Percentiles rank a stretch among this genome's conserved stretches.
Conservation (phyloP, 2,329 filamentous ascomycete species). For the Trichophyton simii region DNA sequence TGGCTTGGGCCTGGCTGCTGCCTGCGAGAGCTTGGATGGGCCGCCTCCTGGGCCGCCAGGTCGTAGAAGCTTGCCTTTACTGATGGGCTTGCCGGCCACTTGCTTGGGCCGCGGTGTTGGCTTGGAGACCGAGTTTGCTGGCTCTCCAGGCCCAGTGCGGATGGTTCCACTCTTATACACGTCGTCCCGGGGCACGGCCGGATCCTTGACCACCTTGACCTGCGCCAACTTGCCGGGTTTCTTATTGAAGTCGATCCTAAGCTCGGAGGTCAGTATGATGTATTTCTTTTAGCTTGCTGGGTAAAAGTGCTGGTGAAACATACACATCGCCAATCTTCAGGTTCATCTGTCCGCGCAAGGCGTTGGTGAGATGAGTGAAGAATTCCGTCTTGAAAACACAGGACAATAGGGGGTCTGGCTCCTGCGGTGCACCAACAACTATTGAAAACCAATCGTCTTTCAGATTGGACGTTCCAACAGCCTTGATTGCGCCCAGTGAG, state of each 20-base stretch:
- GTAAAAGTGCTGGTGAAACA: conserved; percentile 17
- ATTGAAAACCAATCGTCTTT: conserved; percentile 97
- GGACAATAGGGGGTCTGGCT: conserved; percentile 83
- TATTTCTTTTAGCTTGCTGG: background rate
- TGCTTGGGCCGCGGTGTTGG: conserved; percentile 81
- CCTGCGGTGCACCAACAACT: conserved; percentile 76
- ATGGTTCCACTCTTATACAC: conserved; percentile 88
- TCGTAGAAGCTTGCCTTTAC: conserved; percentile 80
- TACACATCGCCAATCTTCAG: conserved; percentile 64
- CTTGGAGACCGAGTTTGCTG: conserved; percentile 66
- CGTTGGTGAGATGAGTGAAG: conserved; percentile 77
- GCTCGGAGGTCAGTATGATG: conserved; percentile 8
- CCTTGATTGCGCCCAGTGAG: conserved; percentile 78
- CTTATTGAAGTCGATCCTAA: conserved; percentile 82
- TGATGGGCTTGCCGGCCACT: conserved; percentile 78
- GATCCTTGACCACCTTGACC: conserved; percentile 85
- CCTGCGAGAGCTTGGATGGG: conserved; percentile 54
- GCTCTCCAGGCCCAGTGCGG: conserved; percentile 74
- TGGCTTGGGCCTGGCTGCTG: conserved; percentile 24
- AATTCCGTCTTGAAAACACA: conserved; percentile 96
- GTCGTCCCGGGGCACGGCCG: conserved; percentile 57
- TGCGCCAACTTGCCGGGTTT: conserved; percentile 85
- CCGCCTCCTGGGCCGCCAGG: conserved; percentile 75
- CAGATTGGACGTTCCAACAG: conserved; percentile 63
- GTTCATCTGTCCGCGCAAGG: conserved; percentile 67